These are phyloP conservation scores for Neurospora discreta DNA, from an alignment of 495 filamentous ascomycete genomes.

Conservation along the genomic window DNA sequence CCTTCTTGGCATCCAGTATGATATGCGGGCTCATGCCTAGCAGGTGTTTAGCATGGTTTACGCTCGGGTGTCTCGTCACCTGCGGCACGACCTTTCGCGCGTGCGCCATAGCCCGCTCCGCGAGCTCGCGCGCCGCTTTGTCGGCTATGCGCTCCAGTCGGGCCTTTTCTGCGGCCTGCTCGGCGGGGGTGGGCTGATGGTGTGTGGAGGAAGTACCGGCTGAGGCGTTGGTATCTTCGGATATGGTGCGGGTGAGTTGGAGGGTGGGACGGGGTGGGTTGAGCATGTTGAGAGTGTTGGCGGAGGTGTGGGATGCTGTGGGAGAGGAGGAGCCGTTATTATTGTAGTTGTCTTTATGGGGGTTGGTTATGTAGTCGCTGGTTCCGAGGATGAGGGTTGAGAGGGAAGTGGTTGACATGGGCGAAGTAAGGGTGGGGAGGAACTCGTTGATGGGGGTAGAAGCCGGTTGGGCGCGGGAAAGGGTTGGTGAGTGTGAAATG, in stretches of 20 bases:
- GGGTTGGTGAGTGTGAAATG: conserved; percentile 11
- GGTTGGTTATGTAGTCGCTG: background rate
- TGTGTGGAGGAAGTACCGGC: background rate
- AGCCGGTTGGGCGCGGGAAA: background rate
- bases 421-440: background rate
- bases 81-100: conserved; percentile 31
- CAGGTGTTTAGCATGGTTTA: conserved; percentile 38
- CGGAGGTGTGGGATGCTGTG: background rate
- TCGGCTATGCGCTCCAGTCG: conserved; percentile 40
- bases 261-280: background rate
- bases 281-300: background rate
- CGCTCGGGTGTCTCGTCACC: conserved; percentile 34
- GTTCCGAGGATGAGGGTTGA: conserved; percentile 3
- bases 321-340: conserved; percentile 1
- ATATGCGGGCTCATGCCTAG: conserved; percentile 35
- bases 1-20: conserved; percentile 45
- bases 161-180: conserved; percentile 39
- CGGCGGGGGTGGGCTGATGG: conserved; percentile 20
- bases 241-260: background rate
- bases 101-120: conserved; percentile 37
- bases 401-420: conserved; percentile 4
- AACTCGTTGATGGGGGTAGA: conserved; percentile 2
- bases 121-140: conserved; percentile 32
- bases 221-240: background rate
- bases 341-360: background rate